phyloP scores from a whole-genome alignment of 1,139 yeast species.

The Yamadazyma atlantica region DNA sequence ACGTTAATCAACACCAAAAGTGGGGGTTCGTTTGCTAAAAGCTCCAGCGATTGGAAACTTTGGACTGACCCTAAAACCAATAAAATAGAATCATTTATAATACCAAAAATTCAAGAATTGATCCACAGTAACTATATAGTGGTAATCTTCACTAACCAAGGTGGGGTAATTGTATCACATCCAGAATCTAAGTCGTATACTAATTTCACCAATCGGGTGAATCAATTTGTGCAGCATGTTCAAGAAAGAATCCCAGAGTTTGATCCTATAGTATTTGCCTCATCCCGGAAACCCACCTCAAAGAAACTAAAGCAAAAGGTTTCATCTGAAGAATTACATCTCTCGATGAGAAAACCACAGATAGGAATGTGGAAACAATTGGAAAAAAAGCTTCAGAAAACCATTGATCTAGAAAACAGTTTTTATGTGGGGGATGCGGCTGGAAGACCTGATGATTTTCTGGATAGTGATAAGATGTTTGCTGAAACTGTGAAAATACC shows the following conservation, averaged over 20 bases:
- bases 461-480: conserved; percentile 72
- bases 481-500: conserved; percentile 55
- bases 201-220: conserved; percentile 47
- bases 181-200: conserved; percentile 50
- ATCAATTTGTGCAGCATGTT: conserved; percentile 26
- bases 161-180: conserved; percentile 47
- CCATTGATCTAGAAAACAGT: conserved; percentile 43
- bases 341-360: conserved; percentile 67
- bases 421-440: conserved; percentile 97
- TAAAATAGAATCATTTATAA: conserved; percentile 18
- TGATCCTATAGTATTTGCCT: conserved; percentile 59
- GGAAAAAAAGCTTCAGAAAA: conserved; percentile 30
- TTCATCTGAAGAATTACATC: conserved; percentile 35
- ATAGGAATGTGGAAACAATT: conserved; percentile 69
- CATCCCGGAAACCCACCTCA: conserved; percentile 53
- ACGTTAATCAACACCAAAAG: conserved; percentile 66
- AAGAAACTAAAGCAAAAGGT: conserved; percentile 15
- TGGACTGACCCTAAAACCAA: conserved; percentile 24
- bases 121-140: conserved; percentile 34
- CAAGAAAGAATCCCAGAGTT: conserved; percentile 19
- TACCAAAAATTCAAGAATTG: conserved; percentile 25
- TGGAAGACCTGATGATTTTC: conserved; percentile 72
- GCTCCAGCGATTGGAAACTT: conserved; percentile 72
- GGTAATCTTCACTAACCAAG: conserved; percentile 87
- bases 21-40: conserved; percentile 54